Conservation (phyloP, 176 grass and related monocot genomes). For the Phragmites australis region DNA sequence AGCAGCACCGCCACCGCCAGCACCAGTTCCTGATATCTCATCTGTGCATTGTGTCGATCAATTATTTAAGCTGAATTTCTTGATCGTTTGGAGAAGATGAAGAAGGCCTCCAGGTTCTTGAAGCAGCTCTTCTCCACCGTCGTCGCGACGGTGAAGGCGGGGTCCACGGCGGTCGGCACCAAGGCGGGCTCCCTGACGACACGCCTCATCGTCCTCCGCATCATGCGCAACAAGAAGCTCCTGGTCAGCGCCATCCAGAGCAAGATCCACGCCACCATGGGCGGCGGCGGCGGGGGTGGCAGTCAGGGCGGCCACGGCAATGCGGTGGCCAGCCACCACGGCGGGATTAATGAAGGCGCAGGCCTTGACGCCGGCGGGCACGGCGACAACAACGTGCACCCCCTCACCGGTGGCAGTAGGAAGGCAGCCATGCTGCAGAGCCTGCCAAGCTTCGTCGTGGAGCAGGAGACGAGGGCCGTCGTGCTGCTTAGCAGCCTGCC, state of each 20-base stretch:
- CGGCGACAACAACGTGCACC: neutral
- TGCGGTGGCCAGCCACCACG: neutral
- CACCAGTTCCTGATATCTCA: neutral
- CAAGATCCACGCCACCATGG: slow-evolving; percentile 84
- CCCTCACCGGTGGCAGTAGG: neutral
- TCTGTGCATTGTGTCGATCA: neutral
- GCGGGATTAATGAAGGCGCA: neutral
- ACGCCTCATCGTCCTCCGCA: slow-evolving; percentile 64
- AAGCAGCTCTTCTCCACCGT: slow-evolving; percentile 69
- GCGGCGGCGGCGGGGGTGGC: neutral
- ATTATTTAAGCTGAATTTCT: neutral
- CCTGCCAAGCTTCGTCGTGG: slow-evolving; percentile 48
- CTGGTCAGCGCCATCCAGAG: slow-evolving; percentile 67
- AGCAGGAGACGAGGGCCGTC: slow-evolving; percentile 53
- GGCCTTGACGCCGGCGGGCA: neutral
- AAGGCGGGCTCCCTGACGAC: slow-evolving; percentile 62
- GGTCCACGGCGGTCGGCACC: slow-evolving; percentile 59
- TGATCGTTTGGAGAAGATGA: slow-evolving; percentile 50
- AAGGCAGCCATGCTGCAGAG: slow-evolving; percentile 65
- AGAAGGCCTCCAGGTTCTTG: slow-evolving; percentile 73
- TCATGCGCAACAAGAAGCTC: slow-evolving; percentile 81
- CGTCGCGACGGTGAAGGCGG: slow-evolving; percentile 51
- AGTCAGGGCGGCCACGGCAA: neutral
- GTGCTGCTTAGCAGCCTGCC: slow-evolving; percentile 57
- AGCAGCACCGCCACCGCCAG: neutral